A percentile compares a stretch with the other conserved stretches of the same genome.
These are phyloP conservation scores for Cryptococcus floricola DNA, from an alignment of 1,284 basidiomycete species.

Conservation along the genomic window DNA sequence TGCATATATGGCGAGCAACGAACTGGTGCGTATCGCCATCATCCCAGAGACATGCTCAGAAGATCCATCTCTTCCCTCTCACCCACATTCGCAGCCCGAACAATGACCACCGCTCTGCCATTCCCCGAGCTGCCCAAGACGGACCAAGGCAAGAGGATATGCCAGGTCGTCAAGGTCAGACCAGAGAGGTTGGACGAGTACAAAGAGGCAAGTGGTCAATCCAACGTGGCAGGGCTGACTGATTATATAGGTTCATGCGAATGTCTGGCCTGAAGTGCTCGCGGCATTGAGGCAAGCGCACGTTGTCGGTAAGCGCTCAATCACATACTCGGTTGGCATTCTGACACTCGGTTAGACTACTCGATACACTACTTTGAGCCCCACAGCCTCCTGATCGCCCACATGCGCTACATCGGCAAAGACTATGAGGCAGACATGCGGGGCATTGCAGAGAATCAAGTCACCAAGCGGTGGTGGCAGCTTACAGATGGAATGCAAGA, in stretches of 20 bases:
- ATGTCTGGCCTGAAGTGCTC: conserved; percentile 68
- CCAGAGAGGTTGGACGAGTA: conserved; percentile 64
- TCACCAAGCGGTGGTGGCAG: conserved; percentile 71
- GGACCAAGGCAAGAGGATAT: conserved; percentile 59
- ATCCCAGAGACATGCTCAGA: too few relatives aligned
- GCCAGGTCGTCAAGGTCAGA: conserved; percentile 72
- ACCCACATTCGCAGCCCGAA: background rate
- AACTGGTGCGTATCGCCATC: too few relatives aligned
- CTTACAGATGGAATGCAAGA: conserved; percentile 70
- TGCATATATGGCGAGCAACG: too few relatives aligned
- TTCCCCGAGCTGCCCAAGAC: conserved; percentile 39
- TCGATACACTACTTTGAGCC: conserved; percentile 66
- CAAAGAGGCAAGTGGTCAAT: conserved; percentile 49
- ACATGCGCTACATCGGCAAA: conserved; percentile 49
- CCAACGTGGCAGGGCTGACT: background rate
- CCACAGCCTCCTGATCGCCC: conserved; percentile 61
- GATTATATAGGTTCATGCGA: conserved; percentile 54
- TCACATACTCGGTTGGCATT: background rate
- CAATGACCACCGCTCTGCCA: conserved; percentile 9
- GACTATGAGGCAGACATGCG: conserved; percentile 67
- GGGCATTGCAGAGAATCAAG: conserved; percentile 60
- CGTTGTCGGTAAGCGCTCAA: conserved; percentile 51
- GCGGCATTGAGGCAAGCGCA: conserved; percentile 63
- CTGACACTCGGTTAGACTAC: conserved; percentile 55
- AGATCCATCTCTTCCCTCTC: background rate